These are phyloP conservation scores for Friedmanniomyces endolithicus DNA, from an alignment of 495 filamentous ascomycete genomes.

Conservation along the genomic window DNA sequence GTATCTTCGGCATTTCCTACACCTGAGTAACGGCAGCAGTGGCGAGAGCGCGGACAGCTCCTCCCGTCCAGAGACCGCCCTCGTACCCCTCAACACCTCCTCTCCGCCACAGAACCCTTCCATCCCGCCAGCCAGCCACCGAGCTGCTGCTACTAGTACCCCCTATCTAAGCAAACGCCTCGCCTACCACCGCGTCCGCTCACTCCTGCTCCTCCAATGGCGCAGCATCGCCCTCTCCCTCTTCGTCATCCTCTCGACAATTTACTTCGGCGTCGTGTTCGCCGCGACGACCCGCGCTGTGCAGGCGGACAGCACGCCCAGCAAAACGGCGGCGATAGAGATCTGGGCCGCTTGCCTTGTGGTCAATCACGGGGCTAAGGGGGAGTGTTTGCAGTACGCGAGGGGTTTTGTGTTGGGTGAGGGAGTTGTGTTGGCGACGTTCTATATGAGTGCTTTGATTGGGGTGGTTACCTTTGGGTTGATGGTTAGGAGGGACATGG, in stretches of 20 bases:
- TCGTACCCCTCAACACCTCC: background rate
- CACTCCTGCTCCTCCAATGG: slow-evolving; percentile 29
- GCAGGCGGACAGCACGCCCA: slow-evolving; percentile 10
- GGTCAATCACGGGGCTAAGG: slow-evolving; percentile 23
- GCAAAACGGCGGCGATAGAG: slow-evolving; percentile 6
- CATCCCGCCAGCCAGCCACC: background rate
- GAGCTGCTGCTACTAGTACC: no score
- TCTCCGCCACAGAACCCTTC: background rate
- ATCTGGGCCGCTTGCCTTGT: slow-evolving; percentile 25
- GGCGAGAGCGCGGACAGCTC: background rate
- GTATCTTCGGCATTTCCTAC: slow-evolving; percentile 8
- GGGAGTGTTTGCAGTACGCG: slow-evolving; percentile 21
- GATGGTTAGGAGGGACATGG: slow-evolving; percentile 27
- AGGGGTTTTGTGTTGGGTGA: slow-evolving; percentile 16
- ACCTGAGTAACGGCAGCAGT: background rate
- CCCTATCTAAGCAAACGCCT: background rate
- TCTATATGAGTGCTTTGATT: slow-evolving; percentile 21
- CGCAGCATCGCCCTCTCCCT: slow-evolving; percentile 24
- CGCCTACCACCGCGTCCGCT: slow-evolving; percentile 21
- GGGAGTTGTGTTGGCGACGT: slow-evolving; percentile 13
- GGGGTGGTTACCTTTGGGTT: slow-evolving; percentile 29
- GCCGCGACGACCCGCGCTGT: slow-evolving; percentile 15
- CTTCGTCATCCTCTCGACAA: slow-evolving; percentile 20
- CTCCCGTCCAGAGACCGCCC: background rate
- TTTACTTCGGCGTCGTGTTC: slow-evolving; percentile 28